These are phyloP conservation scores for Yarrowia divulgata DNA, from an alignment of 805 yeast genomes.

Conservation along the genomic window DNA sequence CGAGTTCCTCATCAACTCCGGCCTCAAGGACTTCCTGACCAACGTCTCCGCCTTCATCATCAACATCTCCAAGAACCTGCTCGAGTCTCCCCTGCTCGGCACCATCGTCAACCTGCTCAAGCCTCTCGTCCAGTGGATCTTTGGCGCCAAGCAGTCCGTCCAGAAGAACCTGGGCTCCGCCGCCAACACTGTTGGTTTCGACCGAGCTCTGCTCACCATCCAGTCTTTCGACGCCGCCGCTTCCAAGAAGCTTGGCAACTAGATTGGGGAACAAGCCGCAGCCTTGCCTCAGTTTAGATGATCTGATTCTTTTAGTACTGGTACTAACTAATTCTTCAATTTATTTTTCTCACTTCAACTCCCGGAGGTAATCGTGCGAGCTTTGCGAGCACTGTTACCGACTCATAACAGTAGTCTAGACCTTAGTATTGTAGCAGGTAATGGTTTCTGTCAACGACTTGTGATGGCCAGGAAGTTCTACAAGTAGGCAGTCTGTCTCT, in stretches of 20 bases:
- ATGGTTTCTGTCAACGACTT: too few species aligned
- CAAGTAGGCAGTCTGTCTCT: too few species aligned
- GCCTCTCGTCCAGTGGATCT: conserved; percentile 33
- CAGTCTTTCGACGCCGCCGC: conserved; percentile 36
- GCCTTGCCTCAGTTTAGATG: conserved; percentile 18
- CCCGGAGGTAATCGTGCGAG: neutral
- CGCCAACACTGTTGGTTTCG: conserved; percentile 27
- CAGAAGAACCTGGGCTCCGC: conserved; percentile 18
- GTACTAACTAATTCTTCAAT: conserved; percentile 26
- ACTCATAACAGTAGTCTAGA: too few species aligned
- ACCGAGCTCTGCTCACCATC: conserved; percentile 34
- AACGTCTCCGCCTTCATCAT: conserved; percentile 30
- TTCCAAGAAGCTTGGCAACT: conserved; percentile 28
- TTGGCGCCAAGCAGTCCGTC: conserved; percentile 33
- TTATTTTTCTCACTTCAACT: neutral
- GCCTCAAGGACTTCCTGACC: conserved; percentile 34
- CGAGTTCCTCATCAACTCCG: conserved; percentile 38
- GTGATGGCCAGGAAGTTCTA: too few species aligned
- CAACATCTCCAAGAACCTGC: conserved; percentile 33
- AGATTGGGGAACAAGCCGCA: conserved; percentile 29
- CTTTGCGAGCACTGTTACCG: too few species aligned
- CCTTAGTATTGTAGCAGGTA: too few species aligned
- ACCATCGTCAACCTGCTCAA: conserved; percentile 32
- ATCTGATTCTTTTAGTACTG: conserved; percentile 13
- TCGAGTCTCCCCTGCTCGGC: conserved; percentile 36